These are phyloP conservation scores for Adansonia digitata DNA, from an alignment of 345 rosid genomes.

Conservation along the genomic window DNA sequence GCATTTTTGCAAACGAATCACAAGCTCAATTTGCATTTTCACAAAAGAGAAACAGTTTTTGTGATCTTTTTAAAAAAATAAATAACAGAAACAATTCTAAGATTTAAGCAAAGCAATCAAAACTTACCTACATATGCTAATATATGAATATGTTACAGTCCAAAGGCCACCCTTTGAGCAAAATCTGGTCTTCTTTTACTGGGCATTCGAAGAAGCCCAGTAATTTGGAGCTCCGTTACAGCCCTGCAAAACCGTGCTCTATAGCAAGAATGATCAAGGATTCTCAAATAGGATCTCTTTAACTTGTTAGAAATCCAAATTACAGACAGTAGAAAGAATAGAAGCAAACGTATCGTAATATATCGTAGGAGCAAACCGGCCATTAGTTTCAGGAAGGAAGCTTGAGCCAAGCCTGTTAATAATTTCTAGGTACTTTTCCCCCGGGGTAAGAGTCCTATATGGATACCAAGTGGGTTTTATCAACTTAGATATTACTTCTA, in stretches of 20 bases:
- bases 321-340: neutral
- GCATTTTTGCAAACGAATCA: neutral
- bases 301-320: neutral
- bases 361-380: neutral
- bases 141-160: conserved; percentile 30
- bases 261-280: conserved; percentile 42
- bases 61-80: neutral
- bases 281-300: neutral
- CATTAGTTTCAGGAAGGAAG: neutral
- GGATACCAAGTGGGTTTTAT: neutral
- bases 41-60: neutral
- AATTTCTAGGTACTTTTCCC: neutral
- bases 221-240: conserved; percentile 78
- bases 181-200: conserved; percentile 79
- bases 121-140: neutral
- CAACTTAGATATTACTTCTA: neutral
- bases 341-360: neutral
- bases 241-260: conserved; percentile 91
- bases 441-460: no score
- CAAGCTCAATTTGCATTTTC: neutral
- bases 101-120: neutral
- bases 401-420: neutral
- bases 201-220: conserved; percentile 88
- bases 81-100: neutral
- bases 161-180: conserved; percentile 87